Base-by-base conservation (phyloP, 805 yeast species). In the Lachancea sp. region DNA sequence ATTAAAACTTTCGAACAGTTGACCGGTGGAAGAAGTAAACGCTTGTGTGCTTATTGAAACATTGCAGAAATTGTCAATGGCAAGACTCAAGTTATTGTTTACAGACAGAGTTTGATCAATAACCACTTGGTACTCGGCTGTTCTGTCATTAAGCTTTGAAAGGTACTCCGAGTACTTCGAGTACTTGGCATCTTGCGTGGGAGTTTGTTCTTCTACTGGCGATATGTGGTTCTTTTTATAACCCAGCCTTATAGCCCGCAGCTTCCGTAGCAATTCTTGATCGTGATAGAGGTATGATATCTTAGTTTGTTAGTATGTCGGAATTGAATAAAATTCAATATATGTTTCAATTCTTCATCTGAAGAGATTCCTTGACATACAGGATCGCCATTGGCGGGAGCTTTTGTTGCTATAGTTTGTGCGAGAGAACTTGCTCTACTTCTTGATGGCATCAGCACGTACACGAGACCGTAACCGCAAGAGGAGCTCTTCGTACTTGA, bases 341-440 rank as follows among this genome's bases (percentile, higher is more conserved):
- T 23, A 11, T 23, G 25, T 8, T 11, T 8, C 11, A 8, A 8
- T 23, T 23, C 11, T 8, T 23, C 25, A 6, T 30, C 8, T 20
- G 15, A 12, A 11, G n/a, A n/a, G n/a, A n/a, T n/a, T n/a, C n/a
- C n/a, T n/a, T n/a, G n/a, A 39, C 42, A 33, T 39, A 39, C 42
- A 2, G 18, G 5, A 15, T 20, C 7, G 8, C 15, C 8, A 15
- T 13, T 25, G 2, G 23, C 13, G 15, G 42, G 30, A 5, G 21
- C 36, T 25, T 71, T 74, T 32, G 70, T 58, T 0, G 87, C 87
- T 34, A 80, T 78, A 22, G 66, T 61, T 37, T 77, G 77, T 1
- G 80, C 86, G 45, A 79, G 72, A 2, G 88, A 80, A 44, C 74
- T 71, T 40, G 80, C 70, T 52, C 87, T 66, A 6, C 70, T 67